These are phyloP conservation scores for Baudoinia panamericana DNA, from an alignment of 495 filamentous ascomycete species.

Conservation along the genomic window DNA sequence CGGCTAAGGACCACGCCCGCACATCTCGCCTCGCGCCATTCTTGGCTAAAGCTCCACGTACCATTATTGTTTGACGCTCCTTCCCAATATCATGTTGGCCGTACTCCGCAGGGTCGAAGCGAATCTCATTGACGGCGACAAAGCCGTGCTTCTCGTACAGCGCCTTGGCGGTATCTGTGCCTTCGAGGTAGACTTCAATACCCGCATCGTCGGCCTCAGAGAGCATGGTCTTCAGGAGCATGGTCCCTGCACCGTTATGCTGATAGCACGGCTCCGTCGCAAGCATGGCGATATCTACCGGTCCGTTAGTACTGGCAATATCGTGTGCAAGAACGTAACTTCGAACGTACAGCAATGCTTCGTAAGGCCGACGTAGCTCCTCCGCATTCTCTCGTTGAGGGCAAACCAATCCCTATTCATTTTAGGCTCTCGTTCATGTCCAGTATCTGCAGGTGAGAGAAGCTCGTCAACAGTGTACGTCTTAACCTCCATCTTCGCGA, in stretches of 20 bases:
- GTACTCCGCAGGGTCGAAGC: constrained; percentile 16
- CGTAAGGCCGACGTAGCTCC: constrained; percentile 10
- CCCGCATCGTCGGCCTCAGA: constrained; percentile 18
- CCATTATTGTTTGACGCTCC: constrained; percentile 18
- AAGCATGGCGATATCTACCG: constrained; percentile 17
- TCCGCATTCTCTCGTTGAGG: constrained; percentile 12
- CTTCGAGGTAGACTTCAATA: constrained; percentile 19
- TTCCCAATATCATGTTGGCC: constrained; percentile 7
- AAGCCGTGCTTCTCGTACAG: constrained; percentile 21
- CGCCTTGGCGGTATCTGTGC: constrained; percentile 18
- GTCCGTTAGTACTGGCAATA: not conserved
- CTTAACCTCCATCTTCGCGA: constrained; percentile 15
- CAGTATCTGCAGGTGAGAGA: constrained; percentile 2
- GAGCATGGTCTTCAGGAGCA: constrained; percentile 13
- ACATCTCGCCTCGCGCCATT: constrained; percentile 2
- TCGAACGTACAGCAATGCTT: constrained; percentile 14
- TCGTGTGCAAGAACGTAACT: not conserved
- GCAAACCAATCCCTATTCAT: constrained; percentile 21
- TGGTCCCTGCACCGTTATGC: constrained; percentile 15
- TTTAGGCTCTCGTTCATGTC: constrained; percentile 13
- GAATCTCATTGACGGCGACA: constrained; percentile 10
- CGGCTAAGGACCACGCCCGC: constrained; percentile 4
- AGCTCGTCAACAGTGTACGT: constrained; percentile 9
- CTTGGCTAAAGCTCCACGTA: constrained; percentile 7
- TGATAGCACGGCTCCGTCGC: constrained; percentile 15